Evolutionary conservation across 345 rosid genomes (phyloP).

Genomic region (Viola odorata): DNA sequence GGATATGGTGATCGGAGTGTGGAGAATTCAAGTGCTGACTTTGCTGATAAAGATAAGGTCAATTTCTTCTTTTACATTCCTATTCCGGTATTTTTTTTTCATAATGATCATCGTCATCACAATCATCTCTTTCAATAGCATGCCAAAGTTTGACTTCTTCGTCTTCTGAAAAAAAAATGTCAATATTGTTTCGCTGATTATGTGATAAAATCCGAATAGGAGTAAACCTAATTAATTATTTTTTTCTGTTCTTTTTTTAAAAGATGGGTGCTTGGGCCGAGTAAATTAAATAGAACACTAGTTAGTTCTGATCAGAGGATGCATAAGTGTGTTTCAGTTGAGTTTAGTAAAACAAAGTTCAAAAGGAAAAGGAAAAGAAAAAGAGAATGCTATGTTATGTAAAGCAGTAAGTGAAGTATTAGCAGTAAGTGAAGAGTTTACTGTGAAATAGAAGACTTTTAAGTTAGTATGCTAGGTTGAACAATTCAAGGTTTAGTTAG

Average conservation of each 20-base stretch:
- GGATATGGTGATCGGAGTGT: slow-evolving; percentile 6
- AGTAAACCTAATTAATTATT: neutral
- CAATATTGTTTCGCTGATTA: neutral
- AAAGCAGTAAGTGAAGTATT: too few relatives aligned
- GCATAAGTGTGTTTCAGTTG: too few relatives aligned
- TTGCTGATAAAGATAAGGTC: slow-evolving; percentile 65
- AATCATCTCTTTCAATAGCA: neutral
- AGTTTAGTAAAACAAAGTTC: too few relatives aligned
- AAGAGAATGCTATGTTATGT: too few relatives aligned
- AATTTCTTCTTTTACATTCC: neutral
- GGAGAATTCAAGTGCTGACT: slow-evolving; percentile 39
- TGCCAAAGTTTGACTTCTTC: neutral
- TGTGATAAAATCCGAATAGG: neutral
- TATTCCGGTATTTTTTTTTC: too few relatives aligned
- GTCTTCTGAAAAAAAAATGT: neutral
- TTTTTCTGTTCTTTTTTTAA: neutral
- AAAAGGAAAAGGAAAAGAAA: too few relatives aligned
- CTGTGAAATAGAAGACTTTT: too few relatives aligned
- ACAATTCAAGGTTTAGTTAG: too few relatives aligned
- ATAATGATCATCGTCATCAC: too few relatives aligned
- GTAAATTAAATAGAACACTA: neutral
- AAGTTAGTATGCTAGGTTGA: too few relatives aligned
- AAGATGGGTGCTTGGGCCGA: neutral
- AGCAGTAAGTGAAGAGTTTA: too few relatives aligned
- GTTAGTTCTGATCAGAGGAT: too few relatives aligned